Evolutionary conservation across 345 rosid species (phyloP).

Genomic region (Ceriops tagal): DNA sequence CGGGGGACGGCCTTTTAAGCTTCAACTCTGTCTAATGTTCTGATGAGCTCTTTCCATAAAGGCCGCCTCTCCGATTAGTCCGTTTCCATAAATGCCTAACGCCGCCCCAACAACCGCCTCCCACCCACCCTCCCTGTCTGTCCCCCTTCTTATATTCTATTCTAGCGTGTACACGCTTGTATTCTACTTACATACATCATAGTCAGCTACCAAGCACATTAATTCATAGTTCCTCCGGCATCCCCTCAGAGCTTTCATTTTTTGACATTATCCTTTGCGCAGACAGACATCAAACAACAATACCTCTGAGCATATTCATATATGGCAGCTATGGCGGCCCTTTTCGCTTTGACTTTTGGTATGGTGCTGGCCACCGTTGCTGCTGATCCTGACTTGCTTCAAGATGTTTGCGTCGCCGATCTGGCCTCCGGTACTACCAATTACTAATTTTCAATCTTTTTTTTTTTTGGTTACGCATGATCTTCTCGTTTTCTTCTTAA

Average conservation of each 20-base stretch:
- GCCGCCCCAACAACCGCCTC: too few species aligned
- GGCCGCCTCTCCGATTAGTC: too few species aligned
- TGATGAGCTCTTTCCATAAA: too few species aligned
- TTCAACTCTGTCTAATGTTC: too few species aligned
- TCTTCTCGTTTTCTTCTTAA: not conserved
- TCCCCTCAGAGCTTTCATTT: too few species aligned
- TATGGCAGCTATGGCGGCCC: conserved; percentile 22
- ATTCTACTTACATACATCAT: too few species aligned
- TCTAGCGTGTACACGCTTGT: not conserved
- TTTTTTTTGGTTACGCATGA: not conserved
- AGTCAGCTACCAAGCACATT: too few species aligned
- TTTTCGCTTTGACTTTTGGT: conserved; percentile 23
- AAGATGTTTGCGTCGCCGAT: conserved; percentile 89
- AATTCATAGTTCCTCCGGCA: too few species aligned
- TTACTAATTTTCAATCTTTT: not conserved
- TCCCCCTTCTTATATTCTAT: not conserved
- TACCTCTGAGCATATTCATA: not conserved
- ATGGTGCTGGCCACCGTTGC: conserved; percentile 29
- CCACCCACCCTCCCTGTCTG: not conserved
- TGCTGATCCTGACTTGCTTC: conserved; percentile 69
- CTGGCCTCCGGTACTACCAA: conserved; percentile 37
- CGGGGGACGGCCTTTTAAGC: too few species aligned
- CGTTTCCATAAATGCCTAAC: too few species aligned
- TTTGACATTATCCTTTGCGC: too few species aligned
- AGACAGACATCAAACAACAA: too few species aligned